Evolutionary conservation across 345 rosid species (phyloP), one percentile per base, ranked within the genome.

Genomic region (Citrus inodora): DNA sequence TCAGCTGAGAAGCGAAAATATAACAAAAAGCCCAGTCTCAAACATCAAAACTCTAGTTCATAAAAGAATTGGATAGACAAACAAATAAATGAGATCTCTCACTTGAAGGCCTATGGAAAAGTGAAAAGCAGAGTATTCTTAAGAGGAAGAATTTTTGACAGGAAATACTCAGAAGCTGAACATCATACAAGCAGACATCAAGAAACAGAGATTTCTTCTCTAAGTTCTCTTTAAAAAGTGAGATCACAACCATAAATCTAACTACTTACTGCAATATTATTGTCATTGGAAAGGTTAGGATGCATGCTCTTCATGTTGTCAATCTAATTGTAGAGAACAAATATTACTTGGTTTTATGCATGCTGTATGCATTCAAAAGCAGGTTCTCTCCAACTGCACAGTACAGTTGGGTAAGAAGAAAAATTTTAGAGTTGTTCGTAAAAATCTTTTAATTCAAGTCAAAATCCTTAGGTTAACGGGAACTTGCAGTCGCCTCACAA

Each of bases 1-100:
- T 66, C 62, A 76, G 40, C 66, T n/a, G 58, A 53, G 42, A 74
- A 61, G 53, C 10, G 22, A 67, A 70, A 74, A 51, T 16, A 22
- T 76, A 51, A 62, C 17, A 22, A 28, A 53, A 74, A 74, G 51
- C 67, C 55, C 25, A 24, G 27, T 71, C 65, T 78, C 67, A 38
- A 69, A 63, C 55, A 3, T 38, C 24, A 56, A 75, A 75, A 25
- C 62, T 28, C 30, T 32, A 68, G 28, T 63, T 40, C 30, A 51
- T 3, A 59, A 11, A 61, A 55, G 37, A 32, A 22, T 53, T 32
- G 1, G n/a, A 42, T 14, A n/a, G 24, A 38, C 17, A 6, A 27
- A n/a, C 17, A 55, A 72, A n/a, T 13, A 53, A 37, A 55, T 42
- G 51, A 56, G 27, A 16, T 48, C 13, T 72, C 48, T 21, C 8